Evolutionary conservation across 1,284 basidiomycete species (phyloP), one percentile per base, ranked within the genome.

Genomic region (Puccinia hordei): DNA sequence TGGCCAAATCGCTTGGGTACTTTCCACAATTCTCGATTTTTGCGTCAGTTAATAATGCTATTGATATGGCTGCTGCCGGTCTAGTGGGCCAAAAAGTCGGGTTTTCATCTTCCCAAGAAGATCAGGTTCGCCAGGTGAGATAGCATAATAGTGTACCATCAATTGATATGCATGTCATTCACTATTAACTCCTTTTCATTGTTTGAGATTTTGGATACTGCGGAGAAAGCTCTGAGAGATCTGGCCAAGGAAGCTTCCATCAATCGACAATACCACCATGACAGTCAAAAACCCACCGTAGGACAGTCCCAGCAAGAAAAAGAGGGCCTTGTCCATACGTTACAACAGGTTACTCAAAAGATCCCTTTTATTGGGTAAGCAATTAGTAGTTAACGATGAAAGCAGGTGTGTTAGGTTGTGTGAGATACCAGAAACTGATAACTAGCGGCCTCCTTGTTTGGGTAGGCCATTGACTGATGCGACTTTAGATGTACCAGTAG

Each of bases 21-120:
- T 92, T 91, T 88, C 95, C 95, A 1, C 88, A 94, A 8, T 98
- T 98, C 86, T 91, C 91, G 5, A 94, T 95, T 88, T 87, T 97
- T 78, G 92, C 92, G 83, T 93, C 92, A 0, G 86, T 96, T 84
- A 94, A 91, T 85, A 92, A 90, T 82, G 86, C 98, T 80, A 90
- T 98, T 81, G 96, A 99, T 84, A 88, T 99, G n/a, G 95, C 93
- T 0, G 92, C 92, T 77, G 90, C 95, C 51, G 95, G 95, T 9
- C 85, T 99, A 30, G 98, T 98, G 83, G 96, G 96, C 0, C 94
- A 96, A 85, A 98, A 98, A 87, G 95, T 93, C 44, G 95, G 96
- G 19, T 88, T 98, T 82, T 92, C 91, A 68, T 91, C 89, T 13
- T 91, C 94, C 0, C 88, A 94, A n/a, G 88, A 91, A 49, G 91